Conservation (phyloP, 2,329 filamentous ascomycete genomes). For the Talaromyces islandicus region DNA sequence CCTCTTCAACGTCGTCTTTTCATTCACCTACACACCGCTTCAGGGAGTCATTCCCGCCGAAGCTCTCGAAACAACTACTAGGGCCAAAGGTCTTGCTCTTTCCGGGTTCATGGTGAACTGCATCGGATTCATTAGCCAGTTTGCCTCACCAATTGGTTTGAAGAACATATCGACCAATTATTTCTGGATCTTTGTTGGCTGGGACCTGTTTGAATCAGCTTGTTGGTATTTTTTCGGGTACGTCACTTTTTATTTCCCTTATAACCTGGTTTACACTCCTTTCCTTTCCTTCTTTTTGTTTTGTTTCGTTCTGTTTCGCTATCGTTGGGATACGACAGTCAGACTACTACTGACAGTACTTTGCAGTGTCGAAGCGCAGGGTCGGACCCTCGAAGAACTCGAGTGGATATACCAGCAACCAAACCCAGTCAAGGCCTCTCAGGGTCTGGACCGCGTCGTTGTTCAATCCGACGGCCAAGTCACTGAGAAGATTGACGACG, state of each 20-base stretch:
- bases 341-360: not conserved
- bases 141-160: conserved; percentile 14
- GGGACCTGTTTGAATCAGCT: conserved; percentile 6
- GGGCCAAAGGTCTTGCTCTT: conserved; percentile 10
- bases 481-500: conserved; percentile 38
- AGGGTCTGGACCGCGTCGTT: conserved; percentile 44
- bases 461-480: conserved; percentile 42
- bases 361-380: conserved; percentile 20
- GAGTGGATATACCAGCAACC: conserved; percentile 10
- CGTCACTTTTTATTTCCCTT: conserved; percentile 11
- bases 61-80: conserved; percentile 6
- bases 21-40: conserved; percentile 34
- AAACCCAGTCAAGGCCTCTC: conserved; percentile 41
- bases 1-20: conserved; percentile 37
- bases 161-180: conserved; percentile 34
- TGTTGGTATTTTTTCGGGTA: conserved; percentile 21
- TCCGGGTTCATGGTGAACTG: conserved; percentile 8
- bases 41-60: conserved; percentile 14
- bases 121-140: conserved; percentile 22
- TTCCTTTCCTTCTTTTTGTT: no score
- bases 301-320: not conserved
- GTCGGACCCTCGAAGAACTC: conserved; percentile 10
- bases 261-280: no score
- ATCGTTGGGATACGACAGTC: not conserved
- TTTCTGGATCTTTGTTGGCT: conserved; percentile 14